Percentiles rank a stretch among this genome's conserved stretches.
phyloP scores from a whole-genome alignment of 768 basidiomycete genomes.

The Pulveroboletus frians region DNA sequence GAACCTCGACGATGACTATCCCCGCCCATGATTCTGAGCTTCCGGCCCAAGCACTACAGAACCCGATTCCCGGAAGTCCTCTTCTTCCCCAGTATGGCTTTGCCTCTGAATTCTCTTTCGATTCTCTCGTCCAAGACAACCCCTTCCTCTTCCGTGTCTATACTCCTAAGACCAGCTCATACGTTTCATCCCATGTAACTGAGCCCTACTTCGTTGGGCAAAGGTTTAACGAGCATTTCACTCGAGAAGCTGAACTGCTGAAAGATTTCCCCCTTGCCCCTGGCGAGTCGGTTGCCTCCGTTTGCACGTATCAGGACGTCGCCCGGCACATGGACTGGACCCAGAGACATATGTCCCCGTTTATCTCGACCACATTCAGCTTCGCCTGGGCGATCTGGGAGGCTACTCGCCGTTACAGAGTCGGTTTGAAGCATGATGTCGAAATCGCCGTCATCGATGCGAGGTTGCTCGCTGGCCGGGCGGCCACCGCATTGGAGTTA shows the following conservation, averaged over 20 bases:
- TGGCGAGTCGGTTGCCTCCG: conserved; percentile 26
- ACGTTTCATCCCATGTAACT: conserved; percentile 42
- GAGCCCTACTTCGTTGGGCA: conserved; percentile 69
- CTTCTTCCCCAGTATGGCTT: conserved; percentile 78
- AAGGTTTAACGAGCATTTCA: conserved; percentile 48
- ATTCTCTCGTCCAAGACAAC: conserved; percentile 55
- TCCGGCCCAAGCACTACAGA: conserved; percentile 15
- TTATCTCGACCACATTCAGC: conserved; percentile 73
- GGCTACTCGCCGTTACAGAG: conserved; percentile 67
- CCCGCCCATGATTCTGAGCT: conserved; percentile 13
- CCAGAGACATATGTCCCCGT: conserved; percentile 62
- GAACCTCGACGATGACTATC: conserved; percentile 23
- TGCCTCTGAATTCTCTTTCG: conserved; percentile 56
- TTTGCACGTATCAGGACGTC: conserved; percentile 54
- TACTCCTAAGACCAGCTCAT: conserved; percentile 60
- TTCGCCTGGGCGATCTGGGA: conserved; percentile 83
- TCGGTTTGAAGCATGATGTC: conserved; percentile 67
- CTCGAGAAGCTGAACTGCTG: conserved; percentile 36
- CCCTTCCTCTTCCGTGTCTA: conserved; percentile 78
- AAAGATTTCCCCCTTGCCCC: conserved; percentile 27
- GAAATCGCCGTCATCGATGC: conserved; percentile 80
- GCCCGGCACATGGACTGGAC: conserved; percentile 74
- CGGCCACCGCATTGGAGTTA: conserved; percentile 62
- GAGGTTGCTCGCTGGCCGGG: conserved; percentile 47
- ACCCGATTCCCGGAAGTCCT: conserved; percentile 19